A percentile compares a stretch with the other conserved stretches of the same genome.
phyloP scores from a whole-genome alignment of 1,139 yeast genomes.

The Suhomyces panamericanus region DNA sequence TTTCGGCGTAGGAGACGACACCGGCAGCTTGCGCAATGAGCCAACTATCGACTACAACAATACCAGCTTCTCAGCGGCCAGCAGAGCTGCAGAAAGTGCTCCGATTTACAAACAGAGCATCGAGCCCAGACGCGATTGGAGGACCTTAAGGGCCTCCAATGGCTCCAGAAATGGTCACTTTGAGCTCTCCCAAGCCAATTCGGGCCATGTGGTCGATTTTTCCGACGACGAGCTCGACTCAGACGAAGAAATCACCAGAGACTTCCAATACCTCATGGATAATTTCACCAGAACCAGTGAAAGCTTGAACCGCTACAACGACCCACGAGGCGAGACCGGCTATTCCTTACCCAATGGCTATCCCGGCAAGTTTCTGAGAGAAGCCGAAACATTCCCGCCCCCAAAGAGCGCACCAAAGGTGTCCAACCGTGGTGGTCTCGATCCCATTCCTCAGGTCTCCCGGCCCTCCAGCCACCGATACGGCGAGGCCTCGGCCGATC shows the following conservation, averaged over 20 bases:
- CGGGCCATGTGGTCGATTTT: conserved; percentile 16
- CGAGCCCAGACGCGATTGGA: neutral
- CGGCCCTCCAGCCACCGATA: neutral
- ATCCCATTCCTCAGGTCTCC: neutral
- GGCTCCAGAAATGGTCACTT: neutral
- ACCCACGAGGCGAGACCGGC: conserved; percentile 3
- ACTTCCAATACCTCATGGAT: conserved; percentile 12
- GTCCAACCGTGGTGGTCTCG: too few relatives aligned
- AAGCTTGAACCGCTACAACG: conserved; percentile 2
- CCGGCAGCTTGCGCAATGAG: conserved; percentile 32
- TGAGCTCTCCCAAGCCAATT: neutral
- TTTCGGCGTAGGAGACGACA: conserved; percentile 15
- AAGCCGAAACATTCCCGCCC: neutral
- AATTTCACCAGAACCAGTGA: conserved; percentile 13
- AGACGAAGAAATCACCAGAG: conserved; percentile 14
- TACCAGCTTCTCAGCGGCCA: conserved; percentile 22
- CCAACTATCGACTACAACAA: conserved; percentile 41
- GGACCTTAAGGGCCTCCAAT: neutral
- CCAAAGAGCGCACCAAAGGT: too few relatives aligned
- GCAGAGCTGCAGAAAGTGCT: neutral
- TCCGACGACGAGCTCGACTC: conserved; percentile 29
- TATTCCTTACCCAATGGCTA: conserved; percentile 19
- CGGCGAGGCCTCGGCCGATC: neutral
- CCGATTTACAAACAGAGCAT: neutral
- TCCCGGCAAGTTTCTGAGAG: conserved; percentile 23